phyloP scores from a whole-genome alignment of 2,329 filamentous ascomycete species.

The Fusarium transvaalense region DNA sequence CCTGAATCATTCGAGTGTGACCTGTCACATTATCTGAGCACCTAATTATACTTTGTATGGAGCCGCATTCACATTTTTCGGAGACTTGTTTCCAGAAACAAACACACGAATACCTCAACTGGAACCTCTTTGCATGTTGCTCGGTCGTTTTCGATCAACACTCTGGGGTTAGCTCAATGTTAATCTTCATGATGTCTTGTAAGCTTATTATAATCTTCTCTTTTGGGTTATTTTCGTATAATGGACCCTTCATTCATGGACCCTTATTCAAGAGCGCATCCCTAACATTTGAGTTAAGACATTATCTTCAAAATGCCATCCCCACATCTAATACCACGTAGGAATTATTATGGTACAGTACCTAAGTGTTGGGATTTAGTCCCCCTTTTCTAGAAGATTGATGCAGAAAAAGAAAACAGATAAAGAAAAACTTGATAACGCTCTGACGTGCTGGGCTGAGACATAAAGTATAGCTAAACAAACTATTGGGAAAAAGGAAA shows the following conservation, averaged over 20 bases:
- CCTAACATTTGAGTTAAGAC: not conserved
- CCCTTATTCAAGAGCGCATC: not conserved
- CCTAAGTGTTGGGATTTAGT: rapidly evolving
- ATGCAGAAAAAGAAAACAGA: not conserved
- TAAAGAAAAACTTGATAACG: rapidly evolving
- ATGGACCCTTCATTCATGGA: not conserved
- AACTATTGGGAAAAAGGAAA: not conserved
- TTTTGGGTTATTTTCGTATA: not conserved
- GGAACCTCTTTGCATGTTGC: not conserved
- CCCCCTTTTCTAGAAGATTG: not conserved
- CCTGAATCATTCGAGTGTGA: not conserved
- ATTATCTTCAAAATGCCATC: not conserved
- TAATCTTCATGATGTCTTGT: not conserved
- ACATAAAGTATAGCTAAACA: not conserved
- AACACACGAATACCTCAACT: not conserved
- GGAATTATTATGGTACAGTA: no score
- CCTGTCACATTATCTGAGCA: not conserved
- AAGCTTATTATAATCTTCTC: not conserved
- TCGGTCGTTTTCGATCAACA: not conserved
- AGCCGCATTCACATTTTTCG: not conserved
- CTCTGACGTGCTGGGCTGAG: not conserved
- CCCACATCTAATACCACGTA: not conserved
- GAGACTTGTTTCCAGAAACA: not conserved
- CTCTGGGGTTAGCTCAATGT: not conserved
- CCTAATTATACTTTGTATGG: no score